Evolutionary conservation across 495 filamentous ascomycete species (phyloP).

Genomic region (Penicillium chermesinum): DNA sequence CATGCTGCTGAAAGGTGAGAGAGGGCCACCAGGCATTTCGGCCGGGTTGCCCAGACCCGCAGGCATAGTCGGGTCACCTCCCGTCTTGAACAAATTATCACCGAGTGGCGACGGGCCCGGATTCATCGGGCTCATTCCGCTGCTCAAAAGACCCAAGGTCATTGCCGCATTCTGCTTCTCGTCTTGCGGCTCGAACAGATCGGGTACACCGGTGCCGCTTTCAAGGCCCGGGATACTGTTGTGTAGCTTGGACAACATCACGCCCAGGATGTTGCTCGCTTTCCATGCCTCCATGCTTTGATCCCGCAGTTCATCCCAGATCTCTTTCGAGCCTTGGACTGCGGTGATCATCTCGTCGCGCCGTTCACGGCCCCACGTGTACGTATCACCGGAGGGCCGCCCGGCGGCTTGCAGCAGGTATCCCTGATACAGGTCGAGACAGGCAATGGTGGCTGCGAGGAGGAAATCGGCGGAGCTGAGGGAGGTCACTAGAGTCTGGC

Average conservation of each 20-base stretch:
- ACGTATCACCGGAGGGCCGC: slow-evolving; percentile 46
- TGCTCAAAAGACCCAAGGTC: slow-evolving; percentile 74
- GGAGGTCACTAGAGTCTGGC: slow-evolving; percentile 68
- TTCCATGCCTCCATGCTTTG: slow-evolving; percentile 87
- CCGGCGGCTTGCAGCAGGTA: slow-evolving; percentile 32
- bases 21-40: slow-evolving; percentile 29
- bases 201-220: slow-evolving; percentile 14
- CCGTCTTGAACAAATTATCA: slow-evolving; percentile 32
- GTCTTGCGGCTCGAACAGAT: slow-evolving; percentile 31
- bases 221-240: slow-evolving; percentile 27
- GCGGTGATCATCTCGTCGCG: slow-evolving; percentile 68
- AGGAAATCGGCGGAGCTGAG: slow-evolving; percentile 81
- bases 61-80: slow-evolving; percentile 27
- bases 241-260: slow-evolving; percentile 75
- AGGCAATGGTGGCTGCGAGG: slow-evolving; percentile 81
- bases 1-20: slow-evolving; percentile 52
- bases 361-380: slow-evolving; percentile 65
- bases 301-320: slow-evolving; percentile 72
- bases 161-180: slow-evolving; percentile 65
- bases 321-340: slow-evolving; percentile 64
- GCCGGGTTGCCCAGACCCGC: slow-evolving; percentile 32
- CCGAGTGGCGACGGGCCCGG: slow-evolving; percentile 30
- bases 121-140: slow-evolving; percentile 61
- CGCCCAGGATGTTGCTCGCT: slow-evolving; percentile 65
- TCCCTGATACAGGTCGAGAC: slow-evolving; percentile 65